Evolutionary conservation across 1,139 yeast genomes (phyloP), one percentile per base, ranked within the genome.

Genomic region (Sugiyamaella castrensis): DNA sequence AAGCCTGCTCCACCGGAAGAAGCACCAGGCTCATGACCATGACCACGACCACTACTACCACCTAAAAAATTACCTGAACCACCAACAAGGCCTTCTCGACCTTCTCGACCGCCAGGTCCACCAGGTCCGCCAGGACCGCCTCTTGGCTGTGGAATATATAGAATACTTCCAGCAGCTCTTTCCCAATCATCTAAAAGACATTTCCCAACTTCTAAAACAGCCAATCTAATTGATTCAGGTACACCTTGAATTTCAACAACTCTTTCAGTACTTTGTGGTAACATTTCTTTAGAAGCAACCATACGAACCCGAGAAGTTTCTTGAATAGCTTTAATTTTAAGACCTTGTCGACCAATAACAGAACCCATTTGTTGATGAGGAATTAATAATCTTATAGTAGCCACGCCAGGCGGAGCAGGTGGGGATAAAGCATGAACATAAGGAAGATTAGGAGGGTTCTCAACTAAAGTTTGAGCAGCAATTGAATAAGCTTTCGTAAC

Each of bases 291-390:
- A 31, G 95, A 84, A 10, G 95, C 96, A 52, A 87, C 89, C 81
- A 89, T 85, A 62, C 87, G 83, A 46, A 88, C 87, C 53, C 78
- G 74, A 65, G 74, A 83, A 40, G 71, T 72, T 52, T 81, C 83
- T 70, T 88, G 96, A 55, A 89, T 80, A 50, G 82, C 77, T 71
- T 87, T 91, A 64, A 89, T 89, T 66, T 92, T 79, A 32, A 76
- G 73, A 45, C 97, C 97, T 58, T 80, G 87, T 51, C 87, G 81
- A 44, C 97, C 97, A 66, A 89, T 89, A 48, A 89, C 79, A 9
- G 95, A 83, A 39, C 97, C 96, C 82, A 89, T 84, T 68, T 88
- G 96, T 53, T 84, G 77, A 69, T 89, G 89, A 42, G 96, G 91
- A 53, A 89, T 76, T 54, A 91, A 73, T 47, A 89, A 72, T 62